phyloP scores from a whole-genome alignment of 495 filamentous ascomycete species.

The Aspergillus coremiiformis region DNA sequence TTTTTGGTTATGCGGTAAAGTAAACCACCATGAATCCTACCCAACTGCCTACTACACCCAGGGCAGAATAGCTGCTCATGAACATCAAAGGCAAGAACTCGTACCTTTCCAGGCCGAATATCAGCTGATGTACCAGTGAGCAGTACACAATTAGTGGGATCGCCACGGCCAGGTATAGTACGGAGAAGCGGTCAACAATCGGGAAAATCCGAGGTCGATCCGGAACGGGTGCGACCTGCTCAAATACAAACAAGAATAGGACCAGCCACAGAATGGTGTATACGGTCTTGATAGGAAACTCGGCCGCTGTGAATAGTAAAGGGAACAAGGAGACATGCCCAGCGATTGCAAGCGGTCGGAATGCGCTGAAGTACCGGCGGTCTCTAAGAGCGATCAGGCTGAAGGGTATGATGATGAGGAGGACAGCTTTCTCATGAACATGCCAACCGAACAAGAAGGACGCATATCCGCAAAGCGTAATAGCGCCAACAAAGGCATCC shows the following conservation, averaged over 20 bases:
- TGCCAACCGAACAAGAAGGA: constrained; percentile 99
- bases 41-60: constrained; percentile 97
- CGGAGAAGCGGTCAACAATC: constrained; percentile 79
- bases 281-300: constrained; percentile 86
- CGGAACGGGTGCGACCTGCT: constrained; percentile 76
- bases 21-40: constrained; percentile 91
- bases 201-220: constrained; percentile 64
- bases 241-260: constrained; percentile 77
- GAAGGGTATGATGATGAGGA: constrained; percentile 92
- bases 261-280: constrained; percentile 93
- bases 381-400: constrained; percentile 89
- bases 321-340: constrained; percentile 95
- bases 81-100: constrained; percentile 97
- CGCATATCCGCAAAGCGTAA: constrained; percentile 92
- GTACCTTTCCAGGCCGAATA: constrained; percentile 68
- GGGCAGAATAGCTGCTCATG: constrained; percentile 86
- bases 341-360: constrained; percentile 83
- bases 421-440: constrained; percentile 94
- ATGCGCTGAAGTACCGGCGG: constrained; percentile 83
- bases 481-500: constrained; percentile 79
- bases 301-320: constrained; percentile 80
- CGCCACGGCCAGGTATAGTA: constrained; percentile 76
- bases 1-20: constrained; percentile 53
- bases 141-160: constrained; percentile 88
- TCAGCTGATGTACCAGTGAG: constrained; percentile 69